A percentile compares a stretch with the other conserved stretches of the same genome.
These are phyloP conservation scores for Paramecium bursaria DNA, from an alignment of 73 alveolate genomes.

Conservation along the genomic window DNA sequence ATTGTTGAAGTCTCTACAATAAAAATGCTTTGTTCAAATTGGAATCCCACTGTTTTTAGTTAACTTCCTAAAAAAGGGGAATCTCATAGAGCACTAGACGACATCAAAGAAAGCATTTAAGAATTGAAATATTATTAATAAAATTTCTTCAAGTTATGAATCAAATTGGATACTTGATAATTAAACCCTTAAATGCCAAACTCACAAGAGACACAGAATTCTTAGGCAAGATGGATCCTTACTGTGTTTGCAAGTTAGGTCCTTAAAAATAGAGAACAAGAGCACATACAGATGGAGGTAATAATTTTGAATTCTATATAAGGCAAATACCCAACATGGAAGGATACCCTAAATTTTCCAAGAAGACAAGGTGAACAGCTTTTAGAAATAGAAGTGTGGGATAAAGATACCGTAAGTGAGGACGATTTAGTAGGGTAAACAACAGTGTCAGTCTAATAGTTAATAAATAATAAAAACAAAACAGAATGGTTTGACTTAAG, in stretches of 20 bases:
- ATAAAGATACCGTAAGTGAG: not conserved
- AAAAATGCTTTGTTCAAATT: conserved; percentile 69
- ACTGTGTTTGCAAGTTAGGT: conserved; percentile 37
- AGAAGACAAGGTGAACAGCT: conserved; percentile 47
- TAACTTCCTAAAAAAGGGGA: conserved; percentile 71
- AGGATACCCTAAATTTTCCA: conserved; percentile 20
- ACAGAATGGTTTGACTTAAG: conserved; percentile 57
- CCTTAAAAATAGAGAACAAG: conserved; percentile 33
- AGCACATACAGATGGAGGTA: conserved; percentile 65
- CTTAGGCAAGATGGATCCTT: conserved; percentile 66
- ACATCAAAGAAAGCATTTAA: conserved; percentile 80
- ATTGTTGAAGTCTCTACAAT: conserved; percentile 80
- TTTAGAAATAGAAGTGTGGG: conserved; percentile 50
- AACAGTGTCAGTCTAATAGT: not conserved
- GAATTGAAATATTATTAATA: conserved; percentile 77
- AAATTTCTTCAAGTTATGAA: conserved; percentile 32
- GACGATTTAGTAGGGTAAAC: conserved; percentile 63
- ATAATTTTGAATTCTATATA: not conserved
- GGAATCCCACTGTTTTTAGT: conserved; percentile 59
- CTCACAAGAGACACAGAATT: conserved; percentile 59
- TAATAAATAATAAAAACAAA: not conserved
- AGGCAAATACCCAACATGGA: conserved; percentile 62
- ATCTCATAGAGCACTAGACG: conserved; percentile 83
- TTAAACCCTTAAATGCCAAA: conserved; percentile 42
- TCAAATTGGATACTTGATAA: conserved; percentile 36